Evolutionary conservation across 371 early-diverging fungal genomes (phyloP).

Genomic region (Capillidium heterosporum): DNA sequence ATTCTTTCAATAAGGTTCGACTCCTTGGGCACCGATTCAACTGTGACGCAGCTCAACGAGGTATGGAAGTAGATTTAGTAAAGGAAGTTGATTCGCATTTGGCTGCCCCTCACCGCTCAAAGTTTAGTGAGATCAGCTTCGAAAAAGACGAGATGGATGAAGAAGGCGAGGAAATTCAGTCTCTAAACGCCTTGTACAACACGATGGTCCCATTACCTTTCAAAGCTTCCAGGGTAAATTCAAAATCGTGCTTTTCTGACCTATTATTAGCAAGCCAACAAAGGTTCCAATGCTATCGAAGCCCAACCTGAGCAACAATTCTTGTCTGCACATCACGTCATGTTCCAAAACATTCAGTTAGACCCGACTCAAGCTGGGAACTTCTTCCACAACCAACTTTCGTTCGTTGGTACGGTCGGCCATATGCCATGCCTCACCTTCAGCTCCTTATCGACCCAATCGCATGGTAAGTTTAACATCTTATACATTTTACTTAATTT

Average conservation of each 20-base stretch:
- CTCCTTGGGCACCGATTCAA: constrained; percentile 57
- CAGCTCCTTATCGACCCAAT: neutral
- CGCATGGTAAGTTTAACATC: too few relatives aligned
- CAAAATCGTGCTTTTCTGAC: neutral
- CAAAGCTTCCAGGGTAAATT: neutral
- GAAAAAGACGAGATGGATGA: neutral
- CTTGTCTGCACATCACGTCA: neutral
- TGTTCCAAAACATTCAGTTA: neutral
- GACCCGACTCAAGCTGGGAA: neutral
- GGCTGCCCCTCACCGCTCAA: neutral
- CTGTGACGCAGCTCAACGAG: constrained; percentile 28
- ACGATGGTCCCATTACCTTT: constrained; percentile 1
- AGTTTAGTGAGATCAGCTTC: neutral
- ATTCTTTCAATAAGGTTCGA: constrained; percentile 68
- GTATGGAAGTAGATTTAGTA: constrained; percentile 30
- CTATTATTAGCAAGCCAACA: neutral
- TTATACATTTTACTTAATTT: too few relatives aligned
- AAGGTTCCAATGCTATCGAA: neutral
- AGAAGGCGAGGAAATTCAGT: neutral
- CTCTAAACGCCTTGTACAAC: neutral
- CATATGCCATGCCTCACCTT: neutral
- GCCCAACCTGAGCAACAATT: constrained; percentile 6
- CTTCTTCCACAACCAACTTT: neutral
- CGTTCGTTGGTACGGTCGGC: constrained; percentile 1
- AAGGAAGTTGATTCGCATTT: constrained; percentile 6